Percentiles rank a stretch among this genome's conserved stretches.
phyloP scores from a whole-genome alignment of 2,329 filamentous ascomycete species.

The Alternaria conjuncta region DNA sequence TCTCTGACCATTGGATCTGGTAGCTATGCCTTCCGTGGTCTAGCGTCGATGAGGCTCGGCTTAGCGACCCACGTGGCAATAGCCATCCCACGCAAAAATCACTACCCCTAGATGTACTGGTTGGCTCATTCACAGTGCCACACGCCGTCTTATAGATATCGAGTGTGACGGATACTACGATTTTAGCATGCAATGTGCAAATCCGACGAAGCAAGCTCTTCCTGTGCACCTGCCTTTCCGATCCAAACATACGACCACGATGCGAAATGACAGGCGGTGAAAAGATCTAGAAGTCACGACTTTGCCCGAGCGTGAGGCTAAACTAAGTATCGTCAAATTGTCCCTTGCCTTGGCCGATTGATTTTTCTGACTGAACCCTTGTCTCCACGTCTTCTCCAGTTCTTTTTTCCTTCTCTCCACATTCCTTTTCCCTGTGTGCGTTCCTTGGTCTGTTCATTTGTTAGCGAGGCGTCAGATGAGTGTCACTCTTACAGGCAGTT shows the following conservation, averaged over 20 bases:
- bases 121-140: not conserved
- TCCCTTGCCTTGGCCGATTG: constrained; percentile 3
- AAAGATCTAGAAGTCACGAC: constrained; percentile 33
- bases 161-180: not conserved
- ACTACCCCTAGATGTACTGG: not conserved
- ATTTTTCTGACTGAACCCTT: not conserved
- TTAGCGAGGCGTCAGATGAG: constrained; percentile 34
- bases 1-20: not conserved
- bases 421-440: constrained; percentile 3
- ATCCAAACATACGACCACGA: constrained; percentile 23
- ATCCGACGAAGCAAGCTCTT: not conserved
- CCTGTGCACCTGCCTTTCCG: not conserved
- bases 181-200: not conserved
- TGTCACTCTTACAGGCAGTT: constrained; percentile 25
- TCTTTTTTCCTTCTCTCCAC: constrained; percentile 19
- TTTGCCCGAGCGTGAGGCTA: constrained; percentile 39
- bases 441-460: constrained; percentile 1
- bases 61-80: constrained; percentile 20
- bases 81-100: constrained; percentile 9
- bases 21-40: not conserved
- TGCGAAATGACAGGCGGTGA: constrained; percentile 40
- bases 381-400: constrained; percentile 24
- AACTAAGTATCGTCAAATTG: constrained; percentile 26
- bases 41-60: constrained; percentile 13
- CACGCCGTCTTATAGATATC: not conserved